Conservation (phyloP, 805 yeast genomes). For the Sugiyamaella smithiae region DNA sequence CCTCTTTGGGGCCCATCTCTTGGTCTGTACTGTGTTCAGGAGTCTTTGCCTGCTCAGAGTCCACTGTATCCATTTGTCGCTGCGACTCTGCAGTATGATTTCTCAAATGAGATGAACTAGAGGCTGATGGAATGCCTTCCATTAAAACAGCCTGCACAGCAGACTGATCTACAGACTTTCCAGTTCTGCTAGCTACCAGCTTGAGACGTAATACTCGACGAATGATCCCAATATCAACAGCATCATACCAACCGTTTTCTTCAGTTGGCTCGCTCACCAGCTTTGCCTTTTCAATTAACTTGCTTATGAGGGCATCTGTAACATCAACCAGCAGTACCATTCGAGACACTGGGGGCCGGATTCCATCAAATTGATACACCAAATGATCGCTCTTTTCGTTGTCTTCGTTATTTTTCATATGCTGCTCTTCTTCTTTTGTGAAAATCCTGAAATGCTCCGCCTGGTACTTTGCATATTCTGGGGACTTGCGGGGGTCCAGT, state of each 20-base stretch:
- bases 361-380: slow-evolving; percentile 66
- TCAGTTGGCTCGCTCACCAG: slow-evolving; percentile 48
- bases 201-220: slow-evolving; percentile 73
- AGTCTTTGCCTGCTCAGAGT: no score
- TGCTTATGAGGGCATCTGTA: slow-evolving; percentile 56
- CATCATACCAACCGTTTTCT: slow-evolving; percentile 78
- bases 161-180: slow-evolving; percentile 31
- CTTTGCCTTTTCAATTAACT: slow-evolving; percentile 41
- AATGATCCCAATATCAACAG: slow-evolving; percentile 57
- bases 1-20: not conserved
- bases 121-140: not conserved
- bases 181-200: slow-evolving; percentile 54
- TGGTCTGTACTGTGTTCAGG: no score
- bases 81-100: no score
- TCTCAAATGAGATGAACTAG: no score
- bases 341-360: slow-evolving; percentile 61
- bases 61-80: no score
- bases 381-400: slow-evolving; percentile 19
- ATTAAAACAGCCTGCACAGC: not conserved
- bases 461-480: slow-evolving; percentile 62
- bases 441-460: slow-evolving; percentile 75
- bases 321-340: slow-evolving; percentile 80
- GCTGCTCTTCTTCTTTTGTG: slow-evolving; percentile 26
- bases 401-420: slow-evolving; percentile 37
- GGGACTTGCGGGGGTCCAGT: slow-evolving; percentile 63